A percentile compares a stretch with the other conserved stretches of the same genome.
phyloP scores from a whole-genome alignment of 768 basidiomycete species.

The Lactarius akahatsu region DNA sequence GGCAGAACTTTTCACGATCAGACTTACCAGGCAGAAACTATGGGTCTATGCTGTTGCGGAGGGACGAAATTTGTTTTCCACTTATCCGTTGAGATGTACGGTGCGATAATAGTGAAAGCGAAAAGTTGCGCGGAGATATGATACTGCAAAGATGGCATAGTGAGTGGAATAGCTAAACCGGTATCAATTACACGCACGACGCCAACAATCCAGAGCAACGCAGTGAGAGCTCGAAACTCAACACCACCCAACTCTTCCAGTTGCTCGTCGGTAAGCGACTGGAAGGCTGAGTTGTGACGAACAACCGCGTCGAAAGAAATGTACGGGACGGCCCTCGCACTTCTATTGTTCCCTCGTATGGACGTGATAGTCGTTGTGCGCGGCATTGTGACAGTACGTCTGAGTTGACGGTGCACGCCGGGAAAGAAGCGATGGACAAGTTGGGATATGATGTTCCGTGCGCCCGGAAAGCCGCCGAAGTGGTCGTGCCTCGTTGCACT shows the following conservation, averaged over 20 bases:
- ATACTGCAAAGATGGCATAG: constrained; percentile 53
- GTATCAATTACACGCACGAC: constrained; percentile 47
- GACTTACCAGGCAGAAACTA: constrained; percentile 65
- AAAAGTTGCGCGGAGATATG: constrained; percentile 69
- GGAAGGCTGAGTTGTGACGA: constrained; percentile 78
- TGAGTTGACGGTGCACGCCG: constrained; percentile 52
- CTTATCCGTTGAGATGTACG: constrained; percentile 63
- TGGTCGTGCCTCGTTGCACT: constrained; percentile 39
- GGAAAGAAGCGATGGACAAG: constrained; percentile 65
- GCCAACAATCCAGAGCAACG: constrained; percentile 78
- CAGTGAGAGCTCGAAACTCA: constrained; percentile 83
- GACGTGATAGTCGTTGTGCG: constrained; percentile 61
- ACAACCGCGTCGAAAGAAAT: constrained; percentile 83
- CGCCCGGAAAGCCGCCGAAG: constrained; percentile 78
- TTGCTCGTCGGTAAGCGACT: constrained; percentile 71
- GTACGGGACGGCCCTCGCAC: constrained; percentile 66
- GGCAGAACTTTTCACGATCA: neutral
- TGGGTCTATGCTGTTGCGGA: constrained; percentile 53
- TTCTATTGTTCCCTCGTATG: constrained; percentile 39
- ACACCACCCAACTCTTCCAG: constrained; percentile 91
- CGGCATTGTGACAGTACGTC: constrained; percentile 74
- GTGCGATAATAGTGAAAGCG: constrained; percentile 70
- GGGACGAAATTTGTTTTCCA: constrained; percentile 64
- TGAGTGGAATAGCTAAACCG: constrained; percentile 8
- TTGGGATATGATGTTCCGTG: constrained; percentile 50